Evolutionary conservation across 2,329 filamentous ascomycete genomes (phyloP), one percentile per base, ranked within the genome.

Genomic region (Fusarium compactum): DNA sequence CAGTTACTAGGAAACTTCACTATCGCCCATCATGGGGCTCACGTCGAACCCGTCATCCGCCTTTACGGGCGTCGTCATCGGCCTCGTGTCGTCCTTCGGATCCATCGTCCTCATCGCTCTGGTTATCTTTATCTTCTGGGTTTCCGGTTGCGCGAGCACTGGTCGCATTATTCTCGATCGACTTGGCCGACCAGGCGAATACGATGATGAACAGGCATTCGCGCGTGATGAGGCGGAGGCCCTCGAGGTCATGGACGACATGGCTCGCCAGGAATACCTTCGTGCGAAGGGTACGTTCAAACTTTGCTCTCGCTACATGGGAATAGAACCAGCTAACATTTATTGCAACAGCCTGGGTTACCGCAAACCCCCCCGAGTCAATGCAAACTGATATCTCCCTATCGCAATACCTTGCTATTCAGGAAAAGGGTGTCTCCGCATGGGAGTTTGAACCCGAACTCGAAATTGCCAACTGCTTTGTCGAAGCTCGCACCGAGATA

Each of bases 361-460:
- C 96, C 80, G 93, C 91, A 59, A 98, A 98, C 78, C 96, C 95
- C 5, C 94, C 96, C 71, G 96, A 99, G 80, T 98, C 96, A 10
- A 84, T 95, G 62, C 94, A 96, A 77, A 98, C 96, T 73, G 96
- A 99, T 78, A 99, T 99, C 71, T 98, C 96, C 24, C 84, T 99
- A 70, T 98, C 96, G 38, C 96, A 99, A 80, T 98, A 97, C 79
- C 87, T 99, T 63, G 96, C 96, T 44, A 99, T 99, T 72, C 96
- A 99, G 83, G 96, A 99, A 84, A 99, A 99, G 81, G 96, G 96
- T 53, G 95, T 99, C n/a, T 97, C 96, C 8, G 96, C 96, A 9
- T 99, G 96, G 96, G 96, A 99, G 80, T 99, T 99, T 77, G 96
- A 98, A 80, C 96, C 96, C n/a, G 96, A 99, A 80, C 84, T 98